phyloP scores from a whole-genome alignment of 2,329 filamentous ascomycete genomes.

The Endothia cerciana region DNA sequence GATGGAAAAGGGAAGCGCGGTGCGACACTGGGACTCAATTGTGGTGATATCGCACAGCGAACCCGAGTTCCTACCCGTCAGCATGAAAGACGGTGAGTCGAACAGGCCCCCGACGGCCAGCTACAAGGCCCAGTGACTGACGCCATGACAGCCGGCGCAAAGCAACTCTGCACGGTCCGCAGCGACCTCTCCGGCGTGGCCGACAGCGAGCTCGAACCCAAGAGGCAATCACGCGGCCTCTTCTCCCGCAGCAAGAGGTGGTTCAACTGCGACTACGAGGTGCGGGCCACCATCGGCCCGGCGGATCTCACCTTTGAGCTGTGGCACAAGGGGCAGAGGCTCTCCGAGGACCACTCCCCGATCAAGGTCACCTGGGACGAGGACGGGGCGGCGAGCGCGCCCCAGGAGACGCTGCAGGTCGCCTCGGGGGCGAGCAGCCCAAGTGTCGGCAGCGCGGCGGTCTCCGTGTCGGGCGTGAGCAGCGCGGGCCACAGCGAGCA shows the following conservation, averaged over 20 bases:
- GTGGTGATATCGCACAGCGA: slow-evolving; percentile 47
- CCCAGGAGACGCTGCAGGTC: neutral
- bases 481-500: slow-evolving; percentile 14
- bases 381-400: slow-evolving; percentile 7
- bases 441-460: slow-evolving; percentile 17
- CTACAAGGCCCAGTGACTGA: neutral
- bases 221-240: slow-evolving; percentile 41
- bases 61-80: slow-evolving; percentile 41
- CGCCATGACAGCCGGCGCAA: slow-evolving; percentile 38
- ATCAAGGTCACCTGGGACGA: slow-evolving; percentile 39
- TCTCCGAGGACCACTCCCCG: slow-evolving; percentile 44
- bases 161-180: slow-evolving; percentile 44
- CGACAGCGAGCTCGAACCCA: slow-evolving; percentile 43
- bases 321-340: slow-evolving; percentile 47
- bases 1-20: slow-evolving; percentile 39
- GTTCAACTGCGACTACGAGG: slow-evolving; percentile 49
- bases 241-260: slow-evolving; percentile 42
- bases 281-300: slow-evolving; percentile 58
- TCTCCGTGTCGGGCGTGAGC: slow-evolving; percentile 27
- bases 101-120: no score
- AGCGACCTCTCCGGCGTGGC: slow-evolving; percentile 46
- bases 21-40: slow-evolving; percentile 42
- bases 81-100: slow-evolving; percentile 42
- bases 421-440: slow-evolving; percentile 22
- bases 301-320: slow-evolving; percentile 55